phyloP scores from a whole-genome alignment of 805 yeast genomes.

The Saccharomycopsis fermentans region DNA sequence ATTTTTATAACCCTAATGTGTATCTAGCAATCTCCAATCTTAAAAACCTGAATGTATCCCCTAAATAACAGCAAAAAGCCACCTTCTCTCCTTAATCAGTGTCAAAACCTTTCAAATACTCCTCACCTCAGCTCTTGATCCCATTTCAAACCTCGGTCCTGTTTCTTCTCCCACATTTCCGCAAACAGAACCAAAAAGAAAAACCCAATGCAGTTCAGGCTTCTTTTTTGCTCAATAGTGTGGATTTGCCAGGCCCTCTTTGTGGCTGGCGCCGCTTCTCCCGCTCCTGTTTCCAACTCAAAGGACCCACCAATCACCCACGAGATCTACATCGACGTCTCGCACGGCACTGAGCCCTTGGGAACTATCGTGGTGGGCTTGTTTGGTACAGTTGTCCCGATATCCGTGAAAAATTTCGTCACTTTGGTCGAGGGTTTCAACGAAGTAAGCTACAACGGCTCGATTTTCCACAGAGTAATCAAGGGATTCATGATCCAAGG shows the following conservation, averaged over 20 bases:
- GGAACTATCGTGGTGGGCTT: slow-evolving; percentile 48
- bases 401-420: slow-evolving; percentile 51
- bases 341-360: slow-evolving; percentile 24
- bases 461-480: slow-evolving; percentile 67
- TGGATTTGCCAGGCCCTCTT: neutral
- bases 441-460: slow-evolving; percentile 41
- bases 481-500: slow-evolving; percentile 76
- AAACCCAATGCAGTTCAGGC: neutral
- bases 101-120: too few species aligned
- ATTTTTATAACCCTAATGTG: too few species aligned
- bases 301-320: slow-evolving; percentile 43
- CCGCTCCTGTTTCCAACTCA: neutral
- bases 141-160: too few species aligned
- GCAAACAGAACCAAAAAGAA: too few species aligned
- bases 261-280: neutral
- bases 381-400: slow-evolving; percentile 58
- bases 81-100: too few species aligned
- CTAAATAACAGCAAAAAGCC: too few species aligned
- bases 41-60: too few species aligned
- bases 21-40: too few species aligned
- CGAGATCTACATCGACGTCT: slow-evolving; percentile 32
- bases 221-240: neutral
- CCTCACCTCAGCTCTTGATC: too few species aligned
- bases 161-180: too few species aligned
- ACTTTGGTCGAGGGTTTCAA: slow-evolving; percentile 36